Base-by-base conservation (phyloP, 1,284 basidiomycete genomes). In the Trichosporon coremiiforme region DNA sequence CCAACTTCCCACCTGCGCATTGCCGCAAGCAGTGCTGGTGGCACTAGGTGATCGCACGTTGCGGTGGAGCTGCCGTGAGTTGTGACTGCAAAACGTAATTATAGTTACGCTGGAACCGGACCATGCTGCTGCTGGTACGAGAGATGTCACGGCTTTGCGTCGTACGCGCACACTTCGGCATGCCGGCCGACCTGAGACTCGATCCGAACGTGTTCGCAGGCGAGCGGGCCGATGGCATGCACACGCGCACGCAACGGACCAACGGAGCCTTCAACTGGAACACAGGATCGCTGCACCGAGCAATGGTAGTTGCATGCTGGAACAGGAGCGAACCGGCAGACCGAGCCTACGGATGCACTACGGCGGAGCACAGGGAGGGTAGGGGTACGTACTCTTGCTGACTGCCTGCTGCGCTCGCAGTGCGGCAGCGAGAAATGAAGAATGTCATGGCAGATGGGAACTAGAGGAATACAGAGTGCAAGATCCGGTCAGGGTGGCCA, bases 41-140 rank as follows among this genome's bases (percentile, higher is more conserved):
- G 4, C 12, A 22, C 10, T 4, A 5, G 36, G 36, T 38, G 36
- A 13, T 45, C 41, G 15, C 41, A 45, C 41, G 41, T 45, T 45
- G 41, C 41, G 17, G 15, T 6, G 17, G 50, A 53, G 20, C 4
- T 53, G 50, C 50, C 36, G 22, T 22, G 50, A 53, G 50, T 25
- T 53, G 50, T 20, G 10, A 53, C 22, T 6, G 50, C 20, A 25
- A 20, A 12, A 53, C 50, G 22, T 53, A 25, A 53, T 25, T 53
- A 53, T 17, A 53, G 20, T 53, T 53, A 53, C 50, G 50, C 50
- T 53, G 50, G 50, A 53, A 53, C 50, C 50, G n/a, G 50, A 12
- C 17, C 12, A 22, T 20, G 50, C 50, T 6, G 20, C 25, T 25
- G 20, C 20, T 53, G 50, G 50, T 22, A 53, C 20, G 50, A 53